Percentiles rank a stretch among this genome's conserved stretches.
These are phyloP conservation scores for Wickerhamiella parazyma DNA, from an alignment of 805 yeast species.

Conservation along the genomic window DNA sequence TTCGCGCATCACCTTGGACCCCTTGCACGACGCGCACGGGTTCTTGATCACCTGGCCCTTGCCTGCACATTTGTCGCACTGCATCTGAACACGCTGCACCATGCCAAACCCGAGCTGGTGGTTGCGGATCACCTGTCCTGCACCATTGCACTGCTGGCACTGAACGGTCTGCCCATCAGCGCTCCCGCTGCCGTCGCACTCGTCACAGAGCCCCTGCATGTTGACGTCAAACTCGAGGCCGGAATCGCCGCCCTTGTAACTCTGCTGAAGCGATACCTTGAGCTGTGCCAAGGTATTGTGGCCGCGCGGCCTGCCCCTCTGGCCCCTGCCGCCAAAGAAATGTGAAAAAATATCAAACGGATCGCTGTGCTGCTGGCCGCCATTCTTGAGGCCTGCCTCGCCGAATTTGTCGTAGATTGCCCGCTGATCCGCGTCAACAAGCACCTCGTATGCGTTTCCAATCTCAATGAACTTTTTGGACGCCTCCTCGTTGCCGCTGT, in stretches of 20 bases:
- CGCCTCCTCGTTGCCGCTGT: conserved; percentile 61
- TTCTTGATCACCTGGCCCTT: conserved; percentile 52
- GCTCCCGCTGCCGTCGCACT: conserved; percentile 77
- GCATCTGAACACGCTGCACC: conserved; percentile 69
- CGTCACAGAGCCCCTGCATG: conserved; percentile 61
- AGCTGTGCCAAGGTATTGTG: conserved; percentile 46
- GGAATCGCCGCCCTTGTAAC: conserved; percentile 46
- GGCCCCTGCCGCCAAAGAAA: conserved; percentile 38
- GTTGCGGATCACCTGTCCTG: conserved; percentile 50
- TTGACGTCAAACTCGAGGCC: conserved; percentile 45
- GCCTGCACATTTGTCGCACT: conserved; percentile 73
- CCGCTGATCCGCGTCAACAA: conserved; percentile 58
- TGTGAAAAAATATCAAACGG: conserved; percentile 54
- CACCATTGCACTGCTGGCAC: conserved; percentile 63
- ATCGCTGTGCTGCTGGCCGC: conserved; percentile 27
- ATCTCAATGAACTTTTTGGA: conserved; percentile 77
- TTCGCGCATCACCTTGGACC: conserved; percentile 47
- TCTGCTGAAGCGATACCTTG: conserved; percentile 45
- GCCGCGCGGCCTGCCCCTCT: conserved; percentile 37
- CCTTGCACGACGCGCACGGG: conserved; percentile 58
- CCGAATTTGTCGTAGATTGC: conserved; percentile 64
- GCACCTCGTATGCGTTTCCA: conserved; percentile 85
- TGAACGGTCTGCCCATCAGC: conserved; percentile 55
- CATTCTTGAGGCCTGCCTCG: conserved; percentile 48
- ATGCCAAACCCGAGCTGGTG: conserved; percentile 81